These are phyloP conservation scores for Thalassiosira mediterranea DNA, from an alignment of 352 stramenopile genomes.

Conservation along the genomic window DNA sequence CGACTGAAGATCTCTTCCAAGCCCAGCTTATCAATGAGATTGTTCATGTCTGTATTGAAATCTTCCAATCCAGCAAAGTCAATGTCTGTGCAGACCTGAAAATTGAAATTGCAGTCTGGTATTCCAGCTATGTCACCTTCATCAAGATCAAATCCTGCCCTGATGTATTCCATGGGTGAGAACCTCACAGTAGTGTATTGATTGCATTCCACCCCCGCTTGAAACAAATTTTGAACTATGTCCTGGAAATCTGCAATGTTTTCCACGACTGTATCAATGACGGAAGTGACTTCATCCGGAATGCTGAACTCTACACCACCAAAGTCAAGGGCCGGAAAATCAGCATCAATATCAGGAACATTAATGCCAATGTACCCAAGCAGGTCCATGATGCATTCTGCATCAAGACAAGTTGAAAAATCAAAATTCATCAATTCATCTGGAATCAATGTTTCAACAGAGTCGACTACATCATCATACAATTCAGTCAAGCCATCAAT, in stretches of 20 bases:
- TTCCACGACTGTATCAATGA: constrained; percentile 9
- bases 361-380: no score
- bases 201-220: constrained; percentile 11
- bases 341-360: no score
- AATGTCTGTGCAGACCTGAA: constrained; percentile 11
- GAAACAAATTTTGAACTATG: constrained; percentile 1
- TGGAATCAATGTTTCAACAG: no score
- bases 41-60: constrained; percentile 8
- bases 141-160: neutral
- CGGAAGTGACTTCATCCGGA: no score
- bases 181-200: constrained; percentile 11
- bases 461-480: no score
- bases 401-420: no score
- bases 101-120: constrained; percentile 13
- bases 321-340: no score
- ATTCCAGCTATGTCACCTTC: constrained; percentile 18
- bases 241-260: constrained; percentile 12
- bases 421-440: no score
- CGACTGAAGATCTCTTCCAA: no score
- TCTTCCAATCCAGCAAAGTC: constrained; percentile 7
- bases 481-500: neutral
- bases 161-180: constrained; percentile 9
- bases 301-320: no score
- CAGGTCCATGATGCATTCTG: no score
- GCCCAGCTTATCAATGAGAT: no score